Evolutionary conservation across 257 asterid species (phyloP), one percentile per base, ranked within the genome.

Genomic region (Sherardia arvensis): DNA sequence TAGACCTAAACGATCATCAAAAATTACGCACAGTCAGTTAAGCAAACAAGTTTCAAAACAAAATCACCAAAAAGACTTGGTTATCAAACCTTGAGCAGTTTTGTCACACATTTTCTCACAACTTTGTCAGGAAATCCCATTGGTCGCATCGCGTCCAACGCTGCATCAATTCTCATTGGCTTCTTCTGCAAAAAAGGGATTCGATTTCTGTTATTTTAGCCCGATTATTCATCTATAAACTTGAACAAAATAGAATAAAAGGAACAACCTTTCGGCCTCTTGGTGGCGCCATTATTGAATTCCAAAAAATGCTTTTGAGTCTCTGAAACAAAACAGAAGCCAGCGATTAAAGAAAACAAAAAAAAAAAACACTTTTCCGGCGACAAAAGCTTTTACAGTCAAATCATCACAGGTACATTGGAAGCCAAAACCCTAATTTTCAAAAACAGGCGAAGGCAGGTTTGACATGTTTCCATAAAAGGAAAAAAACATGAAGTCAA

Each of bases 141-240:
- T 10, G 65, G 80, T 48, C 20, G 48, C 95, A 86, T 84, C 3
- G 95, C 90, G 29, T 77, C 91, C 27, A 79, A 67, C 45, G 95
- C 91, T 28, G 91, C 88, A 69, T 86, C 84, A 70, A 86, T 76
- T 59, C 95, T 72, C 63, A 74, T 43, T 60, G 87, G 76, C 71
- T 54, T 64, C 84, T 77, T 64, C 84, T 77, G 57, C 58, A 17
- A 36, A 36, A 67, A 55, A 0, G n/a, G 23, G 62, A 12, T 22
- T 12, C 53, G 21, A 15, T 4, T 10, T 5, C 49, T 15, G 51
- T 17, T 17, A 14, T 43, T 43, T 3, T 43, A 43, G 21, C 51
- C 51, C 21, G 2, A 8, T 43, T 4, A 3, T 43, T 14, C 51
- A 43, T 17, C 47, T 38, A 38, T 38, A 0, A 15, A 43, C 51